phyloP scores from a whole-genome alignment of 768 basidiomycete genomes.

The Nidularia sp. region DNA sequence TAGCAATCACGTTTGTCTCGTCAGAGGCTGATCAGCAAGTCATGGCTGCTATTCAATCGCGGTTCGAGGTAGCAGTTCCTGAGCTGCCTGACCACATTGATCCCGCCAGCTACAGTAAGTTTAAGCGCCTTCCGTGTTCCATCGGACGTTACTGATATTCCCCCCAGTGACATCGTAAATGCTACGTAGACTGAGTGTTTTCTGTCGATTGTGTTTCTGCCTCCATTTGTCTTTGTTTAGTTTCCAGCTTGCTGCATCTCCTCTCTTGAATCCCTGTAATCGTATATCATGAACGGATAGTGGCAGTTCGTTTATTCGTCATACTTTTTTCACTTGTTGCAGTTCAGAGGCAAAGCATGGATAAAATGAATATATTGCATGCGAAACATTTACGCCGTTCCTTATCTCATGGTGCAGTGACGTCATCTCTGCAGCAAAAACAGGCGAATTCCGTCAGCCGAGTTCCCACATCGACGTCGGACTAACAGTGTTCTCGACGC shows the following conservation, averaged over 20 bases:
- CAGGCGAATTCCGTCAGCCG: too few species aligned
- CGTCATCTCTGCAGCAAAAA: too few species aligned
- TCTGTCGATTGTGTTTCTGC: constrained; percentile 4
- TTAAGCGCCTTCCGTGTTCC: constrained; percentile 11
- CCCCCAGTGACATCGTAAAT: constrained; percentile 45
- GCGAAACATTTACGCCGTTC: too few species aligned
- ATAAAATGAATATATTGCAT: too few species aligned
- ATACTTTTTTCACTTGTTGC: too few species aligned
- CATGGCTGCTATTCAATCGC: constrained; percentile 89
- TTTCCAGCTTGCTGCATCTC: too few species aligned
- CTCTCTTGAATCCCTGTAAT: constrained; percentile 14
- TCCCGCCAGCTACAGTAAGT: constrained; percentile 90
- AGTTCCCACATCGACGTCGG: too few species aligned
- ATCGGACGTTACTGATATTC: not conserved
- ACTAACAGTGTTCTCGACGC: too few species aligned
- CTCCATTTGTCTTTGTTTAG: constrained; percentile 3
- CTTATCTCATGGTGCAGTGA: too few species aligned
- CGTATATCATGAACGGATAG: constrained; percentile 7
- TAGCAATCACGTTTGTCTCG: constrained; percentile 95
- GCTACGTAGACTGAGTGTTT: too few species aligned
- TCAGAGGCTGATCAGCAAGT: constrained; percentile 92
- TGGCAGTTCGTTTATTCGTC: not conserved
- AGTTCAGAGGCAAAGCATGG: too few species aligned
- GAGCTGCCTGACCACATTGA: constrained; percentile 94
- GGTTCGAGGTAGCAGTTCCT: constrained; percentile 97